Conservation (phyloP, 768 basidiomycete species). For the Russula abietina region DNA sequence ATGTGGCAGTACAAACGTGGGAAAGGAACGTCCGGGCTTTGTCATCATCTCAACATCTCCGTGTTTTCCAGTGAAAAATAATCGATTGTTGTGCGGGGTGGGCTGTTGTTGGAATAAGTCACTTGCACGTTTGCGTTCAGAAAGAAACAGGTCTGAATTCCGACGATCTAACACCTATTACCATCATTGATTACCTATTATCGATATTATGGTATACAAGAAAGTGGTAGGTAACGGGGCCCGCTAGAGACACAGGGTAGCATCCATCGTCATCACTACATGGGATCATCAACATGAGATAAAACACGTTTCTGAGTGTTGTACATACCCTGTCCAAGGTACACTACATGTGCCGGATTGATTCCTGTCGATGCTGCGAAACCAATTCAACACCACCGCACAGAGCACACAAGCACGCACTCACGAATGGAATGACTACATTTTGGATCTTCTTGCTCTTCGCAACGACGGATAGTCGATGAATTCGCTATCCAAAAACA, state of each 20-base stretch:
- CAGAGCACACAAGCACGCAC: conserved; percentile 11
- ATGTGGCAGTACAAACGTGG: background rate
- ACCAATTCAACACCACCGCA: background rate
- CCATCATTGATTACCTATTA: background rate
- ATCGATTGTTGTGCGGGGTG: no score
- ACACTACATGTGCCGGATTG: conserved; percentile 41
- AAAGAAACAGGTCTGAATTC: background rate
- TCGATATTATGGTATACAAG: background rate
- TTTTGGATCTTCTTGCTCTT: conserved; percentile 41
- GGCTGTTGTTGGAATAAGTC: background rate
- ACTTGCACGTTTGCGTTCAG: background rate
- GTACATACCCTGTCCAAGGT: conserved; percentile 40
- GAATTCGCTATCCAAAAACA: conserved; percentile 21
- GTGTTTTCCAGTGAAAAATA: no score
- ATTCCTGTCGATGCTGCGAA: conserved; percentile 41
- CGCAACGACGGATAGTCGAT: conserved; percentile 38
- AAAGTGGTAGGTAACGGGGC: background rate
- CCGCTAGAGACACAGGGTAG: conserved; percentile 17
- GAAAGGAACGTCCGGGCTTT: background rate
- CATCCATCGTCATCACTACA: conserved; percentile 21
- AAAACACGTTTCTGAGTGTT: background rate
- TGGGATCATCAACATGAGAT: background rate
- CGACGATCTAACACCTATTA: background rate
- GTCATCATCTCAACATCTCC: no score
- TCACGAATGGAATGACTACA: conserved; percentile 46